Conservation (phyloP, 768 basidiomycete genomes). For the Heimioporus sp. region DNA sequence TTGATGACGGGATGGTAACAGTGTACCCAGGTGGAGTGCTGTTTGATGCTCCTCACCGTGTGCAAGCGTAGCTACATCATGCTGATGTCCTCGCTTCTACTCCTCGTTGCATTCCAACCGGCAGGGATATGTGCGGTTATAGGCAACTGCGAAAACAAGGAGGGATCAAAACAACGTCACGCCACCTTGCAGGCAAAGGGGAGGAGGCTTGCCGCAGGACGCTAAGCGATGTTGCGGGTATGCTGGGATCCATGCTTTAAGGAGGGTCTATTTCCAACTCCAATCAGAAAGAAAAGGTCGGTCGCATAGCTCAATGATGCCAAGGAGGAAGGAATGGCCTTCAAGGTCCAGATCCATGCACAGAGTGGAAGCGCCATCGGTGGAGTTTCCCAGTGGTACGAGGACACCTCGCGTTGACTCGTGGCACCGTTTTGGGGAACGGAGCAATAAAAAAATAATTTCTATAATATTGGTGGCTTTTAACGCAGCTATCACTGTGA, state of each 20-base stretch:
- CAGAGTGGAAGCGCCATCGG: slow-evolving; percentile 1
- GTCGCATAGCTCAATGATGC: slow-evolving; percentile 4
- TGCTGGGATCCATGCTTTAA: slow-evolving; percentile 20
- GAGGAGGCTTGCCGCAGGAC: slow-evolving; percentile 20
- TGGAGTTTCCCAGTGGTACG: slow-evolving; percentile 1
- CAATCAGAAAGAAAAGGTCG: slow-evolving; percentile 3
- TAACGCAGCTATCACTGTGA: slow-evolving; percentile 11
- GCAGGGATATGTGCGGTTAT: slow-evolving; percentile 24
- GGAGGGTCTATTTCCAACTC: slow-evolving; percentile 15
- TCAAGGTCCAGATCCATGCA: slow-evolving; percentile 8
- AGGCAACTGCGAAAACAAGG: slow-evolving; percentile 20
- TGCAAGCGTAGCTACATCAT: slow-evolving; percentile 24
- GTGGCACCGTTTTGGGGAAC: slow-evolving; percentile 4
- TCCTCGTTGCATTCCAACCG: slow-evolving; percentile 19
- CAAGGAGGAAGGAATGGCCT: slow-evolving; percentile 6
- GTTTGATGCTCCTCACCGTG: slow-evolving; percentile 24
- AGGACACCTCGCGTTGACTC: slow-evolving; percentile 1
- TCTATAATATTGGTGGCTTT: slow-evolving; percentile 4
- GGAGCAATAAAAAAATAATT: neutral
- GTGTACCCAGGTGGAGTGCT: slow-evolving; percentile 14
- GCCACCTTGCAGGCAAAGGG: slow-evolving; percentile 29
- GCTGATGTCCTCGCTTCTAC: slow-evolving; percentile 27
- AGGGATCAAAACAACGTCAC: slow-evolving; percentile 19
- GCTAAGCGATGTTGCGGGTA: slow-evolving; percentile 26
- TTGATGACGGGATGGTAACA: slow-evolving; percentile 5